phyloP scores from a whole-genome alignment of 805 yeast genomes.

The Candida nemodendra region DNA sequence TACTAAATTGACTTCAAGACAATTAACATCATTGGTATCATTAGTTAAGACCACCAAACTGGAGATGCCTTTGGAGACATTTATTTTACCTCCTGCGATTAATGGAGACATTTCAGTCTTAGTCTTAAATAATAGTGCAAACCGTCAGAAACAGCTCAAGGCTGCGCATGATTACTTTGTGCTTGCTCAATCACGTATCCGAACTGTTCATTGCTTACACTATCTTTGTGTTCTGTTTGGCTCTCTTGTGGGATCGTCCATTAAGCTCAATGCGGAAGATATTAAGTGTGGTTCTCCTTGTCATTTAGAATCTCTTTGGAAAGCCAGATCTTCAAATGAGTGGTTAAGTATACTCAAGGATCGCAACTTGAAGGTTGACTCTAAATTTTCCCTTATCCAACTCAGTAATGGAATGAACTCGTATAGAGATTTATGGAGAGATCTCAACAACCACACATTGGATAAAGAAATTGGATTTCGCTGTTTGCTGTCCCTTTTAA shows the following conservation, averaged over 20 bases:
- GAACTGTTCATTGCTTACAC: slow-evolving; percentile 52
- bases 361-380: slow-evolving; percentile 43
- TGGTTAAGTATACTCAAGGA: slow-evolving; percentile 47
- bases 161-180: slow-evolving; percentile 50
- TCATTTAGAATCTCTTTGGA: slow-evolving; percentile 58
- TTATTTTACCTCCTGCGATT: slow-evolving; percentile 42
- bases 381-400: slow-evolving; percentile 54
- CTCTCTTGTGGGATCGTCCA: slow-evolving; percentile 41
- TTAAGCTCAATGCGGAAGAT: slow-evolving; percentile 41
- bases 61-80: slow-evolving; percentile 48
- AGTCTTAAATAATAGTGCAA: slow-evolving; percentile 6
- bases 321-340: slow-evolving; percentile 43
- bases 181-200: slow-evolving; percentile 52
- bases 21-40: slow-evolving; percentile 53
- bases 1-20: slow-evolving; percentile 47
- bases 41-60: slow-evolving; percentile 52
- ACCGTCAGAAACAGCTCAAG: slow-evolving; percentile 30
- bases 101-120: slow-evolving; percentile 16
- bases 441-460: slow-evolving; percentile 41
- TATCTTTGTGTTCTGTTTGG: slow-evolving; percentile 49
- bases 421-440: slow-evolving; percentile 53
- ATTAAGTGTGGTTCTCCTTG: slow-evolving; percentile 68
- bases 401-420: slow-evolving; percentile 53
- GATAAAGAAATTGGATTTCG: slow-evolving; percentile 45
- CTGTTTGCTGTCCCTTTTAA: slow-evolving; percentile 53